A percentile compares a stretch with the other conserved stretches of the same genome.
Conservation (phyloP, 208 protist genomes). For the Crithidia brevicula region DNA sequence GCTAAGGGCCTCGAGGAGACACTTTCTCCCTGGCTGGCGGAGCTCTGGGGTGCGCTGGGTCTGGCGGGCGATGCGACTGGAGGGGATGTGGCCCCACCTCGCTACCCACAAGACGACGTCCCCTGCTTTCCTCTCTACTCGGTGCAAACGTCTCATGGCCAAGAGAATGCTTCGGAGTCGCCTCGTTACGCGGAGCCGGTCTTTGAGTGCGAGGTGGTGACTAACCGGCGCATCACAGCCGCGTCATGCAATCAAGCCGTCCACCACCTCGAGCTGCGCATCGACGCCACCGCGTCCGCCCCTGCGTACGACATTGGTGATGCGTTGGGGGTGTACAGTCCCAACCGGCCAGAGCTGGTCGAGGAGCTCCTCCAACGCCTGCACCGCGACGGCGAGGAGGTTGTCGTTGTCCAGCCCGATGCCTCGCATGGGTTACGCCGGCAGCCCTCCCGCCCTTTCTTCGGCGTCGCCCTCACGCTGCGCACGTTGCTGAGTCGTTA, state of each 20-base stretch:
- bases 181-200: conserved; percentile 29
- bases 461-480: conserved; percentile 51
- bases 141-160: not conserved
- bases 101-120: conserved; percentile 20
- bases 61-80: not conserved
- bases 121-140: conserved; percentile 38
- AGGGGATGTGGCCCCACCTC: not conserved
- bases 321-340: conserved; percentile 80
- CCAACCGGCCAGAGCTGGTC: conserved; percentile 56
- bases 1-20: conserved; percentile 74
- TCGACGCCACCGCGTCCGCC: not conserved
- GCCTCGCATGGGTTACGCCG: conserved; percentile 49
- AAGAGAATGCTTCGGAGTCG: not conserved
- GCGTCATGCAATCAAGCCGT: conserved; percentile 69
- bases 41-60: conserved; percentile 67
- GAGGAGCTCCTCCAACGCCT: conserved; percentile 54
- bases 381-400: conserved; percentile 37
- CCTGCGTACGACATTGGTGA: conserved; percentile 73
- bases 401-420: conserved; percentile 53
- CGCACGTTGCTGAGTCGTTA: conserved; percentile 62
- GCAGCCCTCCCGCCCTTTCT: conserved; percentile 61
- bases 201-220: conserved; percentile 45
- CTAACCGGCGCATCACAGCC: conserved; percentile 62
- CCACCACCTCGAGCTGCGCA: conserved; percentile 56
- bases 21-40: conserved; percentile 68